Evolutionary conservation across 208 protist genomes (phyloP).

Genomic region (Trichomonas vaginalis): DNA sequence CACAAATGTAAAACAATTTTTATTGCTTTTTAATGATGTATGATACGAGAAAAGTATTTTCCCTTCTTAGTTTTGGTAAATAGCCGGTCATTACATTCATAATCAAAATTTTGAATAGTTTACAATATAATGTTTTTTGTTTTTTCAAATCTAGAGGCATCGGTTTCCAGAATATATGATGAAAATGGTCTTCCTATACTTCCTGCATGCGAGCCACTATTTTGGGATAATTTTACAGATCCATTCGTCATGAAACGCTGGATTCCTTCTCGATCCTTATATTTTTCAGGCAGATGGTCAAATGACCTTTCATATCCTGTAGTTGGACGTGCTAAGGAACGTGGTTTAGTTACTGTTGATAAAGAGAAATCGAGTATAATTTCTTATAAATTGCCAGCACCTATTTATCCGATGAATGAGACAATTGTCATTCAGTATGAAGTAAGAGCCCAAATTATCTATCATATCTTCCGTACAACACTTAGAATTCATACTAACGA

Average conservation of each 20-base stretch:
- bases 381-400: neutral
- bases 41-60: too few species aligned
- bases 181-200: neutral
- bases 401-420: neutral
- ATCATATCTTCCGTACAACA: too few species aligned
- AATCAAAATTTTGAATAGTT: too few species aligned
- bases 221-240: neutral
- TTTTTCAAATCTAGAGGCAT: neutral
- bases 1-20: too few species aligned
- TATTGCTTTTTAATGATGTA: too few species aligned
- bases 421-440: neutral
- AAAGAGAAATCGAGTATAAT: neutral
- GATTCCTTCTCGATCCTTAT: neutral
- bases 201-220: neutral
- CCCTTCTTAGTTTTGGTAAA: too few species aligned
- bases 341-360: neutral
- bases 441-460: neutral
- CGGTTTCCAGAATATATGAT: neutral
- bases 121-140: neutral
- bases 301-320: neutral
- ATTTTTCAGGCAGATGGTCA: neutral
- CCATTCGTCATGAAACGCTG: neutral
- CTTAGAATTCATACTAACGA: neutral
- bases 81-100: too few species aligned
- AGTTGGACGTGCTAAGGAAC: neutral